Evolutionary conservation across 2,329 filamentous ascomycete genomes (phyloP), one percentile per base, ranked within the genome.

Genomic region (Conoideocrella luteorostrata): DNA sequence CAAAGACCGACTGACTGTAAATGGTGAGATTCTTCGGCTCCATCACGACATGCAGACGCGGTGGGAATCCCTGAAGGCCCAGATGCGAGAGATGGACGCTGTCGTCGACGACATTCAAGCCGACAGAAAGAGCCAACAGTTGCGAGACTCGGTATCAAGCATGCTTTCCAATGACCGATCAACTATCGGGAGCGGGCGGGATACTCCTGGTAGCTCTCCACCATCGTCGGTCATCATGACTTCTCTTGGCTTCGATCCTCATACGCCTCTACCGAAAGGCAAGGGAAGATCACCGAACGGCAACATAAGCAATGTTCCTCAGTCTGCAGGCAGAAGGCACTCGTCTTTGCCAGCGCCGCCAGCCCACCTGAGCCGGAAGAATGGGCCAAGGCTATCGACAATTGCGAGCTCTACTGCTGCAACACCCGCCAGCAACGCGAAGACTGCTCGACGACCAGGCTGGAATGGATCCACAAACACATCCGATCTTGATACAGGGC

Each of bases 61-160:
- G 55, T 94, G 90, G 79, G 78, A 84, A 51, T 76, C 78, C 4
- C 69, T 96, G 41, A 88, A 89, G 57, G 74, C 76, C 12, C 80
- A 86, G 49, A 91, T 93, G 69, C 76, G 71, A 46, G 84, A 90
- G 5, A 82, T 93, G 68, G 88, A 95, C 60, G 59, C 73, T 6
- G 68, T 78, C 13, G 61, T 97, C 24, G 87, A 93, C 45, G 88
- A 94, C 42, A 70, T 90, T 2, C 75, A 83, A 39, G 64, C 67
- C 7, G 77, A 80, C 46, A 70, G 69, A 41, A 77, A 75, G 50
- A 81, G 78, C 41, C 86, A 89, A 57, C 86, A 91, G 54, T 72
- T 96, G 39, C 80, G 91, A 37, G 91, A 97, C 62, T 96, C 91
- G 0, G 84, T 97, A 45, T 96, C 90, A 0, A 96, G 87, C 53